These are phyloP conservation scores for Actinomortierella ambigua DNA, from an alignment of 371 early-diverging fungal genomes.

Conservation along the genomic window DNA sequence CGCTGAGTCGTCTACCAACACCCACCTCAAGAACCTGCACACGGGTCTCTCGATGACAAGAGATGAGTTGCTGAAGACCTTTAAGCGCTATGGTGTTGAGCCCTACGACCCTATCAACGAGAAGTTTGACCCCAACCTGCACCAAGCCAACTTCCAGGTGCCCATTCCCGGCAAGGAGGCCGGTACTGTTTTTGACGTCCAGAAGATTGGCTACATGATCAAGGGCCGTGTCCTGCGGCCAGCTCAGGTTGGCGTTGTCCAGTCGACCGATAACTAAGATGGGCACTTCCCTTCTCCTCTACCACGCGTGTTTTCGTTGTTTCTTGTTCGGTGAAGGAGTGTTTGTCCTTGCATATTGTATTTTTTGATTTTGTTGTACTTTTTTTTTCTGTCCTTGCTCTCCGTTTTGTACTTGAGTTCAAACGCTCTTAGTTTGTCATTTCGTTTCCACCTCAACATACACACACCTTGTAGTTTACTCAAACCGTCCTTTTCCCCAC, in stretches of 20 bases:
- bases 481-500: too few relatives aligned
- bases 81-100: constrained; percentile 92
- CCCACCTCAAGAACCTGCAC: constrained; percentile 76
- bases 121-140: constrained; percentile 91
- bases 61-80: constrained; percentile 81
- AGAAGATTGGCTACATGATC: constrained; percentile 91
- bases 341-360: too few relatives aligned
- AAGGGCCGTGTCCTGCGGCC: constrained; percentile 93
- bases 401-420: too few relatives aligned
- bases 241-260: constrained; percentile 96
- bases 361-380: too few relatives aligned
- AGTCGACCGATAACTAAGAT: constrained; percentile 18
- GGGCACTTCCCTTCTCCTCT: not conserved
- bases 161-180: constrained; percentile 88
- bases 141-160: constrained; percentile 95
- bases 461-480: too few relatives aligned
- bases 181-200: constrained; percentile 85
- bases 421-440: too few relatives aligned
- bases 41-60: constrained; percentile 92
- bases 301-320: too few relatives aligned
- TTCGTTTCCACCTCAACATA: too few relatives aligned
- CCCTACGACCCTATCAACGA: constrained; percentile 80
- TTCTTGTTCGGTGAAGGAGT: not conserved
- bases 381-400: too few relatives aligned
- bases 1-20: constrained; percentile 53